Conservation (phyloP, 495 filamentous ascomycete species). For the Aspergillus steynii region DNA sequence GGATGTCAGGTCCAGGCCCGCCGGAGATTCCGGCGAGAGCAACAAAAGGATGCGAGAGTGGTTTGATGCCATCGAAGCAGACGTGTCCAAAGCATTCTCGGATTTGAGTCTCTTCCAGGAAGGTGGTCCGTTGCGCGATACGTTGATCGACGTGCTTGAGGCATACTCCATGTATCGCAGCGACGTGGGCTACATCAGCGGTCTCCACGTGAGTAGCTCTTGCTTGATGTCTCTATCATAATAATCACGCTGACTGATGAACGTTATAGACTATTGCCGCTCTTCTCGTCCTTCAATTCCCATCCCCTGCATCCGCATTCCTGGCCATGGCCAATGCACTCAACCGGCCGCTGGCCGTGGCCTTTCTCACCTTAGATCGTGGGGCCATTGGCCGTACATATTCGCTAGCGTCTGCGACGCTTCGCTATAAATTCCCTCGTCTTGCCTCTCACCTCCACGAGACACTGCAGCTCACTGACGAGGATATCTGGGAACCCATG, state of each 20-base stretch:
- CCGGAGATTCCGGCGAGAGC: conserved; percentile 48
- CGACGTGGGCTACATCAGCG: conserved; percentile 87
- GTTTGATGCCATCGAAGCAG: conserved; percentile 68
- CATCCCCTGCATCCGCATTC: conserved; percentile 71
- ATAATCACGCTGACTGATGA: conserved; percentile 19
- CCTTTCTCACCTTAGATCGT: conserved; percentile 79
- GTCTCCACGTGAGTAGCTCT: conserved; percentile 58
- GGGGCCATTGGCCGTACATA: conserved; percentile 72
- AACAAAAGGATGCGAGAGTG: conserved; percentile 54
- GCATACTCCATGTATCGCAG: conserved; percentile 93
- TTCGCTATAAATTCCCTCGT: conserved; percentile 69
- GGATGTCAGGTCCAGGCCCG: conserved; percentile 56
- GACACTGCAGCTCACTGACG: conserved; percentile 43
- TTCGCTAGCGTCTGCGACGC: conserved; percentile 65
- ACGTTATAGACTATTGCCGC: conserved; percentile 70
- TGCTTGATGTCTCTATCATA: background rate
- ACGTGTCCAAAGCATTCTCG: conserved; percentile 71
- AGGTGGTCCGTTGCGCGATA: conserved; percentile 71
- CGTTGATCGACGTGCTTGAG: conserved; percentile 75
- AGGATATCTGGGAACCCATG: conserved; percentile 57
- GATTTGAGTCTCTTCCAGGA: conserved; percentile 84
- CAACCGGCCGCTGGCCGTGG: conserved; percentile 83
- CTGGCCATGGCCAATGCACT: conserved; percentile 82
- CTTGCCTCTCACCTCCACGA: conserved; percentile 68
- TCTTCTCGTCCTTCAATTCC: conserved; percentile 81